Conservation (phyloP, 2,329 filamentous ascomycete species). For the Clonostachys chloroleuca region DNA sequence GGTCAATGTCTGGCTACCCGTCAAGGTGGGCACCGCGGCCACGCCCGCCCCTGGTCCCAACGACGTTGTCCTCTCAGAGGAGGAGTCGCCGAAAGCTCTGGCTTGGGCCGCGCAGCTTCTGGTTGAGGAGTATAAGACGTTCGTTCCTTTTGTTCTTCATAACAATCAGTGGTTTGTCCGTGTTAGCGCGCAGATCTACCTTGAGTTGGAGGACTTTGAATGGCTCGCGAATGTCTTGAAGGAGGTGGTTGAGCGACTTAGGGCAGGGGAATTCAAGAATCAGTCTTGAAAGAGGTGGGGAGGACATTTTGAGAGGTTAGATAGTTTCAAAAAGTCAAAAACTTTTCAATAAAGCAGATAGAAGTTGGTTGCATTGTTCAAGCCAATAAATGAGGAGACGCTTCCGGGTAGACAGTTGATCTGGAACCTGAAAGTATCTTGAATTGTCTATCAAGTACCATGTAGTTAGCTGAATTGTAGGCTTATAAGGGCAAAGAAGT, state of each 20-base stretch:
- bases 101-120: conserved; percentile 55
- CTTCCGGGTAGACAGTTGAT: no score
- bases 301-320: not conserved
- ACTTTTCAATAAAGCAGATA: no score
- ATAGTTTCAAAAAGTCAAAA: no score
- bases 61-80: conserved; percentile 15
- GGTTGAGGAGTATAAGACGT: conserved; percentile 62
- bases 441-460: no score
- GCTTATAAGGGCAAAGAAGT: no score
- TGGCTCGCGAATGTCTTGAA: conserved; percentile 59
- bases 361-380: no score
- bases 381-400: no score
- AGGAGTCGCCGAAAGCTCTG: conserved; percentile 30
- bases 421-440: no score
- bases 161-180: conserved; percentile 63
- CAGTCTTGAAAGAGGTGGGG: not conserved
- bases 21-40: conserved; percentile 30
- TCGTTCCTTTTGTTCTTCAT: conserved; percentile 61
- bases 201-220: conserved; percentile 76
- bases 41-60: conserved; percentile 10
- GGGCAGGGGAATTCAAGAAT: conserved; percentile 21
- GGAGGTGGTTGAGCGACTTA: conserved; percentile 34
- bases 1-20: conserved; percentile 69
- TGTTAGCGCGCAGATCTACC: conserved; percentile 77
- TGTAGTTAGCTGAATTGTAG: no score